Conservation (phyloP, 192 early-diverging fungal genomes). For the Entomortierella chlamydospora region DNA sequence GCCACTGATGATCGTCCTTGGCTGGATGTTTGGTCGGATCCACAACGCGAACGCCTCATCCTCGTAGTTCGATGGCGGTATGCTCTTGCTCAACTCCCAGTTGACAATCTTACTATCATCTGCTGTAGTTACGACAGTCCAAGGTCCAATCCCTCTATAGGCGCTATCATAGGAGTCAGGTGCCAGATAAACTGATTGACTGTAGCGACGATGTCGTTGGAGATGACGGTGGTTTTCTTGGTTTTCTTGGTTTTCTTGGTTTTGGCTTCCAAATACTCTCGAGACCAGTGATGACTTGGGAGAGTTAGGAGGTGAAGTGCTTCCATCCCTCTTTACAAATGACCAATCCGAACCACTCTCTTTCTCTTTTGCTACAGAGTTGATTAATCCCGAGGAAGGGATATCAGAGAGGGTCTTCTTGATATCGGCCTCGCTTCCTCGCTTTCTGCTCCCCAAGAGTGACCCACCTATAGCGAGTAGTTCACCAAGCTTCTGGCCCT, state of each 20-base stretch:
- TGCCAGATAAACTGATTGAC: not conserved
- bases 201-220: not conserved
- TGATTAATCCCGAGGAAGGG: not conserved
- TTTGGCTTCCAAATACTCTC: slow-evolving; percentile 6
- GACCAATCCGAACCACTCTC: slow-evolving; percentile 1
- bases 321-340: not conserved
- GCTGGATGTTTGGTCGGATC: slow-evolving; percentile 24
- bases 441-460: slow-evolving; percentile 24
- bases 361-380: not conserved
- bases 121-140: not conserved
- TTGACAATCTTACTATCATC: slow-evolving; percentile 12
- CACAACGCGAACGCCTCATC: slow-evolving; percentile 41
- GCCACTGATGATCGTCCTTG: slow-evolving; percentile 26
- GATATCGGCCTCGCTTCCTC: slow-evolving; percentile 30
- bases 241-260: slow-evolving; percentile 2
- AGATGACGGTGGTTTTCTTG: slow-evolving; percentile 1
- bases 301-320: not conserved
- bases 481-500: slow-evolving; percentile 19
- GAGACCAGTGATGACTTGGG: slow-evolving; percentile 17
- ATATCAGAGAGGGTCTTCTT: not conserved
- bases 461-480: slow-evolving; percentile 12
- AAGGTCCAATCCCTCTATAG: not conserved
- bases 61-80: slow-evolving; percentile 31
- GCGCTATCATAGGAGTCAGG: not conserved
- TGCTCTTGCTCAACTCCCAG: slow-evolving; percentile 30